phyloP scores from a whole-genome alignment of 179 eudicot species.

The Gypsophila paniculata region DNA sequence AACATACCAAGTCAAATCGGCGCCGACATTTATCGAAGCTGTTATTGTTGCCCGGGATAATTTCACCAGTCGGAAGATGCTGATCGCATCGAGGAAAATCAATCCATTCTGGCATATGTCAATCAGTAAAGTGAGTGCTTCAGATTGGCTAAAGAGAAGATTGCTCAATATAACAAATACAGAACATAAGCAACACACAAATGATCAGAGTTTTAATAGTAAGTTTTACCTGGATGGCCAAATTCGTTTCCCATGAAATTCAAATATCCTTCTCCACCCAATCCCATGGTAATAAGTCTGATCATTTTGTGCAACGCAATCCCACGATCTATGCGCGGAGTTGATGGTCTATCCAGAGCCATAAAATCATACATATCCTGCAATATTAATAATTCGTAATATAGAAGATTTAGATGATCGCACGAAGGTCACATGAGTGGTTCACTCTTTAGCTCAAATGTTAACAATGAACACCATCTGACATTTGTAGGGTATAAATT shows the following conservation, averaged over 20 bases:
- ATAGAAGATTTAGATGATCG: constrained; percentile 3
- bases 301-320: constrained; percentile 98
- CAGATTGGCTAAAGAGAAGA: background rate
- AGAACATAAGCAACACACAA: background rate
- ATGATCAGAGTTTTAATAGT: background rate
- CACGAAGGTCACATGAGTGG: background rate
- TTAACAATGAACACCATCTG: background rate
- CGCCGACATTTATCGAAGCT: constrained; percentile 94
- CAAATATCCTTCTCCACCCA: constrained; percentile 97
- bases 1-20: constrained; percentile 85
- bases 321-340: constrained; percentile 90
- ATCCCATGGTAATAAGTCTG: constrained; percentile 89
- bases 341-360: constrained; percentile 95
- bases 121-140: constrained; percentile 17
- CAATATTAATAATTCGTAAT: constrained; percentile 19
- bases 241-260: constrained; percentile 99
- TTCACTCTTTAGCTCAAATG: background rate
- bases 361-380: constrained; percentile 99
- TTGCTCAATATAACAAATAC: background rate
- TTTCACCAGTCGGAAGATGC: constrained; percentile 64
- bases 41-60: constrained; percentile 73
- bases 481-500: too few species aligned
- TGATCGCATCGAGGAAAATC: constrained; percentile 90
- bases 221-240: constrained; percentile 86
- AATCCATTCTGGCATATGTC: constrained; percentile 71